Base-by-base conservation (phyloP, 106 monocot genomes). In the Dioscorea zingiberensis region DNA sequence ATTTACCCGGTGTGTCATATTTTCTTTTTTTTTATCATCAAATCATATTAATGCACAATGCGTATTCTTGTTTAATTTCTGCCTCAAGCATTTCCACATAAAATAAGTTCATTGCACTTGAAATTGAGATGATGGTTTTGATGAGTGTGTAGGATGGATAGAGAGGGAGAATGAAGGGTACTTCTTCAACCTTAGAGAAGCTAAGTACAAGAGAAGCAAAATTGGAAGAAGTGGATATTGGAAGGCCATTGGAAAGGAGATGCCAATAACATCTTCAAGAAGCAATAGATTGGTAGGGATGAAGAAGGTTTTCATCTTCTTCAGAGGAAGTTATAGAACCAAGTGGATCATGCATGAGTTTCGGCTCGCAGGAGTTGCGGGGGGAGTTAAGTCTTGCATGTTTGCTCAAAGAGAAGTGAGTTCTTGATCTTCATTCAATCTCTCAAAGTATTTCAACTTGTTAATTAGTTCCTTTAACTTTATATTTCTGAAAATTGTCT, bases 331-430 rank as follows among this genome's bases (percentile, higher is more conserved):
- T 0, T 38, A 48, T 27, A 62, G 66, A 17, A 78, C 84, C 4
- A 60, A 69, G 18, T 89, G 88, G 88, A 55, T 89, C 58, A 84
- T 89, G 77, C 81, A 89, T 44, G 88, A 84, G 63, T 89, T 81
- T 55, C 65, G 88, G 16, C 84, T 89, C 23, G 68, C 71, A 13
- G 60, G 25, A 47, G 38, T 14, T 44, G 45, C 15, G 27, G 7
- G 9, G 9, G 38, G 38, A 6, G 10, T 38, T 10, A 38, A 38
- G 38, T 38, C 38, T 38, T 10, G 38, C 38, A 2, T 38, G 38
- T 38, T 38, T 38, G 6, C 38, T 4, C 27, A 19, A 7, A n/a
- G 26, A 60, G 59, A 55, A 49, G 78, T 69, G 46, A 68, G 68
- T 59, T 58, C 27, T 51, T 48, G 27, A 55, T 30, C 28, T 30